Conservation (phyloP, 2,329 filamentous ascomycete species). For the Myriangium duriaei region DNA sequence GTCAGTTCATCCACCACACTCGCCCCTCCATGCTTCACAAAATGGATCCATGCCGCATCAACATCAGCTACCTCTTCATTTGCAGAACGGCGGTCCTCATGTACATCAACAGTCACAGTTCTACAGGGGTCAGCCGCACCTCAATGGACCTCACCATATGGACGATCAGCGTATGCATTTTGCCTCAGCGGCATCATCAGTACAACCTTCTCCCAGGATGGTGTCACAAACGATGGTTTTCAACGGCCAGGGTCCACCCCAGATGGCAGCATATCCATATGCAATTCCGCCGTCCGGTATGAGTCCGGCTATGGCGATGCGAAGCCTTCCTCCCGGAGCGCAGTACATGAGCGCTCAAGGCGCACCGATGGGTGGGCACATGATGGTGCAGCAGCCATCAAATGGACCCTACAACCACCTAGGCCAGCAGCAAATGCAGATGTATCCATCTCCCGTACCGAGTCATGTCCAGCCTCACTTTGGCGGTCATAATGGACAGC, state of each 20-base stretch:
- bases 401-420: conserved; percentile 55
- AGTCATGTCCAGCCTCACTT: conserved; percentile 57
- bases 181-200: conserved; percentile 60
- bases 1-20: conserved; percentile 36
- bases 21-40: conserved; percentile 48
- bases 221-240: conserved; percentile 39
- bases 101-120: conserved; percentile 63
- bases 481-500: conserved; percentile 28
- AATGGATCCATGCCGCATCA: conserved; percentile 62
- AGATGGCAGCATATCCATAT: conserved; percentile 54
- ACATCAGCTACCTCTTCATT: conserved; percentile 70
- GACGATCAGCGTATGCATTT: conserved; percentile 83
- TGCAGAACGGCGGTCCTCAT: conserved; percentile 60
- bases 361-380: conserved; percentile 54
- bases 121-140: conserved; percentile 63
- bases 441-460: conserved; percentile 57
- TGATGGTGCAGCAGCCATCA: conserved; percentile 71
- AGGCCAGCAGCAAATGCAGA: conserved; percentile 59
- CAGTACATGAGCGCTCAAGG: conserved; percentile 63
- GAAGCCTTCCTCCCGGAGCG: conserved; percentile 58
- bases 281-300: conserved; percentile 61
- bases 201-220: conserved; percentile 72
- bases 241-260: conserved; percentile 38
- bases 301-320: conserved; percentile 54
- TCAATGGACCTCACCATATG: conserved; percentile 55